phyloP scores from a whole-genome alignment of 2,329 filamentous ascomycete genomes.

The Aspergillus pseudonomiae region DNA sequence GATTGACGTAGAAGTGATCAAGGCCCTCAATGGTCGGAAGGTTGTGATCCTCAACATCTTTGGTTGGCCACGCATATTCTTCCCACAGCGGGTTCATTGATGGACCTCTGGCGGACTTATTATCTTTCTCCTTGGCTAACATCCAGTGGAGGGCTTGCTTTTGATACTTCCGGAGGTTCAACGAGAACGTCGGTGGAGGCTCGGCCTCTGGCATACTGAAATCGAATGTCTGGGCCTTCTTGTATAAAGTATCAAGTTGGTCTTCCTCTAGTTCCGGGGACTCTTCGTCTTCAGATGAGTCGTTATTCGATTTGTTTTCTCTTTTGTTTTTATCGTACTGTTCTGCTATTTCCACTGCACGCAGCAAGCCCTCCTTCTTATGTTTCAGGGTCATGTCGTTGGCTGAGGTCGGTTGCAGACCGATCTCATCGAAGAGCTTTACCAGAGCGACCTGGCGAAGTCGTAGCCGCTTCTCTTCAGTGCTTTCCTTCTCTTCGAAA shows the following conservation, averaged over 20 bases:
- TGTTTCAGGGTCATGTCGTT: conserved; percentile 76
- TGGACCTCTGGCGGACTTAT: conserved; percentile 68
- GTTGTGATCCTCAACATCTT: conserved; percentile 82
- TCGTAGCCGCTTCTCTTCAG: conserved; percentile 80
- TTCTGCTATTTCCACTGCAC: conserved; percentile 86
- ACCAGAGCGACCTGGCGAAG: conserved; percentile 86
- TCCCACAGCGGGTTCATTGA: conserved; percentile 99
- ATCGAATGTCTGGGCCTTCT: conserved; percentile 95
- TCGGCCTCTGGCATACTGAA: conserved; percentile 88
- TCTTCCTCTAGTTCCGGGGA: conserved; percentile 92
- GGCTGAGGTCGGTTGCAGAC: conserved; percentile 72
- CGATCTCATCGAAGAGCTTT: conserved; percentile 86
- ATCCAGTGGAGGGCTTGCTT: conserved; percentile 97
- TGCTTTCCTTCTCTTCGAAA: conserved; percentile 83
- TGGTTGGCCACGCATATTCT: conserved; percentile 85
- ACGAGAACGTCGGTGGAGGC: conserved; percentile 76
- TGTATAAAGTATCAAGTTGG: conserved; percentile 90
- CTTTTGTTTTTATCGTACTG: conserved; percentile 67
- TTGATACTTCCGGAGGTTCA: conserved; percentile 88
- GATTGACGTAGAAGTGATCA: conserved; percentile 87
- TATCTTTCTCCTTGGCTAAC: conserved; percentile 86
- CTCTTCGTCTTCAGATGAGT: conserved; percentile 71
- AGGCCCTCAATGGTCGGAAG: conserved; percentile 68
- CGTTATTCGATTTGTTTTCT: conserved; percentile 42
- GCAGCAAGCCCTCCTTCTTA: conserved; percentile 79